Percentiles rank a stretch among this genome's conserved stretches.
phyloP scores from a whole-genome alignment of 1,139 yeast species.

The Schizosaccharomyces versatilis region DNA sequence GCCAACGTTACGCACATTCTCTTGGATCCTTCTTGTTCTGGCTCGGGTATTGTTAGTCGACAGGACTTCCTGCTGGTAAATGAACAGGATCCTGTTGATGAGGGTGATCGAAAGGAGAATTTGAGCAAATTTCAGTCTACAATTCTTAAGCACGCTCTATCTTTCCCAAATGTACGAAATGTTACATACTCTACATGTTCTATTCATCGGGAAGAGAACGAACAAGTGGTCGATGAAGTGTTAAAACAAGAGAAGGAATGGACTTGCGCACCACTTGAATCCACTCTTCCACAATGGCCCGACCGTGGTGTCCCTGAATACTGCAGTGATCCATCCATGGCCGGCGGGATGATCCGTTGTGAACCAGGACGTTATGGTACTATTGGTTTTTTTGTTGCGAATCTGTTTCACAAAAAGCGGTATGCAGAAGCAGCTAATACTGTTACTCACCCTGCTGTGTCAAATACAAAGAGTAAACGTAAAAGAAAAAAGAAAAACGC shows the following conservation, averaged over 20 bases:
- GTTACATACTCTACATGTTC: slow-evolving; percentile 95
- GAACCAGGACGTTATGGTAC: slow-evolving; percentile 83
- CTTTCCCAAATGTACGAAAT: slow-evolving; percentile 50
- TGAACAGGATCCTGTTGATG: slow-evolving; percentile 16
- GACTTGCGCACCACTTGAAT: slow-evolving; percentile 38
- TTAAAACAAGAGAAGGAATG: slow-evolving; percentile 50
- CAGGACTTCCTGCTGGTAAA: slow-evolving; percentile 27
- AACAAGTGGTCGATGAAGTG: slow-evolving; percentile 62
- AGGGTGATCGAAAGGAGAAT: slow-evolving; percentile 36
- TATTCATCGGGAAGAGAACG: slow-evolving; percentile 80
- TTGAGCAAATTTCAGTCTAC: slow-evolving; percentile 68
- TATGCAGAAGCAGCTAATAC: neutral
- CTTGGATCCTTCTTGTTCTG: slow-evolving; percentile 94
- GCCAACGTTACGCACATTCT: slow-evolving; percentile 53
- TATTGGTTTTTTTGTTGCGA: slow-evolving; percentile 88
- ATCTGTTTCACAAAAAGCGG: slow-evolving; percentile 26
- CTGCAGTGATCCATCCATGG: slow-evolving; percentile 23
- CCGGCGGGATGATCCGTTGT: slow-evolving; percentile 73
- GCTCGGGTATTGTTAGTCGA: slow-evolving; percentile 88
- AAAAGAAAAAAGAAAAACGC: slow-evolving; percentile 2
- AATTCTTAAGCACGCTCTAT: slow-evolving; percentile 70
- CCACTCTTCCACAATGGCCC: slow-evolving; percentile 66
- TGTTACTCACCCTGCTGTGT: neutral
- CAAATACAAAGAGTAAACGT: neutral
- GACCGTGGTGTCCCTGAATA: slow-evolving; percentile 49